Percentiles rank a stretch among this genome's conserved stretches.
Conservation (phyloP, 805 yeast species). For the Millerozyma acaciae region DNA sequence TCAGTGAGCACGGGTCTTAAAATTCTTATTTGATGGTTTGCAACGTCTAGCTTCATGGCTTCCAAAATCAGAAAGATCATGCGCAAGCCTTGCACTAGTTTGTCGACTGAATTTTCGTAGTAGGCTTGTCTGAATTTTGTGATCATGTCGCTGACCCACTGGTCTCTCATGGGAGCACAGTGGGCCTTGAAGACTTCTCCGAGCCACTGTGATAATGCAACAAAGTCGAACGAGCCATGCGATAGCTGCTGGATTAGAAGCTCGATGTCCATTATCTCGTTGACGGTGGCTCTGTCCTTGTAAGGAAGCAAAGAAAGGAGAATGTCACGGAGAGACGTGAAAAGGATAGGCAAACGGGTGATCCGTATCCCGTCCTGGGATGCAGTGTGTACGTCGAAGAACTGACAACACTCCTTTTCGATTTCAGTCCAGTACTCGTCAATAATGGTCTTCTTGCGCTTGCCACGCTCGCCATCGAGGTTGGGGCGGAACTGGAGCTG, state of each 20-base stretch:
- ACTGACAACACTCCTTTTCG: constrained; percentile 58
- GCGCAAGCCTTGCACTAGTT: constrained; percentile 71
- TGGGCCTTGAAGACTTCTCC: constrained; percentile 76
- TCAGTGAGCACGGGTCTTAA: constrained; percentile 80
- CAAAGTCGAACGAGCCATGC: constrained; percentile 69
- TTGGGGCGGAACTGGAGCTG: constrained; percentile 88
- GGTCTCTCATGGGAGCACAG: constrained; percentile 94
- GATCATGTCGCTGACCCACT: constrained; percentile 83
- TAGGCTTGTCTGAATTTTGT: constrained; percentile 50
- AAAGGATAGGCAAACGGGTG: constrained; percentile 60
- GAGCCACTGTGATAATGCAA: constrained; percentile 68
- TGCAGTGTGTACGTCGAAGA: constrained; percentile 16
- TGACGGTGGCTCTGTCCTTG: constrained; percentile 64
- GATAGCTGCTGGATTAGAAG: constrained; percentile 70
- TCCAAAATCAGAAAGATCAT: constrained; percentile 79
- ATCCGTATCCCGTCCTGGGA: constrained; percentile 19
- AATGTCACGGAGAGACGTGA: constrained; percentile 75
- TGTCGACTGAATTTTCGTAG: constrained; percentile 39
- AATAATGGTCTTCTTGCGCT: constrained; percentile 67
- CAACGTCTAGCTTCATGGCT: constrained; percentile 92
- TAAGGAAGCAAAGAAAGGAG: constrained; percentile 71
- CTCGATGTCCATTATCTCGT: constrained; percentile 73
- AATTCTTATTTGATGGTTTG: constrained; percentile 88
- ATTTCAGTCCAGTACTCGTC: constrained; percentile 84
- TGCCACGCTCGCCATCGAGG: constrained; percentile 86